Evolutionary conservation across 371 early-diverging fungal genomes (phyloP).

Genomic region (Mucor lusitanicus): DNA sequence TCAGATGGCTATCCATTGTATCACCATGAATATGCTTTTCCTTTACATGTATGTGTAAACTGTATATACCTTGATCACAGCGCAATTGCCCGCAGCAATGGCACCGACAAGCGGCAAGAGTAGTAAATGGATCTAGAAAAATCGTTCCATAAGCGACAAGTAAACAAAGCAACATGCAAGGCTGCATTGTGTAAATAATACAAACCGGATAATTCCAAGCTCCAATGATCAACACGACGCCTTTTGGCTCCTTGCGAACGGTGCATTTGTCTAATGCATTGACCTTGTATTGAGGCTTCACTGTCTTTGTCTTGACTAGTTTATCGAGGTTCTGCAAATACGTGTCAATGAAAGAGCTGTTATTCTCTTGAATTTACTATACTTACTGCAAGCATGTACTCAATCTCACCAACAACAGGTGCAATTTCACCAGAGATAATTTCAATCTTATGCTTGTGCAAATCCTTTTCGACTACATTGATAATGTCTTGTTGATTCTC

Average conservation of each 20-base stretch:
- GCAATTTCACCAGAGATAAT: conserved; percentile 62
- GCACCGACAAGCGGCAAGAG: conserved; percentile 85
- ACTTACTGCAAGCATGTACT: conserved; percentile 51
- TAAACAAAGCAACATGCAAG: background rate
- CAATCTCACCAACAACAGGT: conserved; percentile 67
- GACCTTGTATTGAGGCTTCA: conserved; percentile 39
- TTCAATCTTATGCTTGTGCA: conserved; percentile 60
- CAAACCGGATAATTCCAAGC: conserved; percentile 90
- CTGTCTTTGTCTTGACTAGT: conserved; percentile 25
- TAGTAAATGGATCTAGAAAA: conserved; percentile 50
- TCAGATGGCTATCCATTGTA: conserved; percentile 75
- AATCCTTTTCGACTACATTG: conserved; percentile 67
- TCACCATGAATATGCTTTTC: background rate
- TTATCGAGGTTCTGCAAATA: conserved; percentile 33
- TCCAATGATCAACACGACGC: conserved; percentile 72
- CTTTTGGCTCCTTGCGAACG: conserved; percentile 71
- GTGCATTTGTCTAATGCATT: conserved; percentile 42
- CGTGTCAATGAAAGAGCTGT: too few relatives aligned
- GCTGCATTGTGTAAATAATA: background rate
- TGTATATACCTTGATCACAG: conserved; percentile 65
- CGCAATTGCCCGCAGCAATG: conserved; percentile 91
- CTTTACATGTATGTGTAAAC: background rate
- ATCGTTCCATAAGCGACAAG: background rate
- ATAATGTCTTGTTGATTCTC: conserved; percentile 62
- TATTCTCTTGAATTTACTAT: background rate